These are phyloP conservation scores for Pharnaceum exiguum DNA, from an alignment of 148 eudicot species.

Conservation along the genomic window DNA sequence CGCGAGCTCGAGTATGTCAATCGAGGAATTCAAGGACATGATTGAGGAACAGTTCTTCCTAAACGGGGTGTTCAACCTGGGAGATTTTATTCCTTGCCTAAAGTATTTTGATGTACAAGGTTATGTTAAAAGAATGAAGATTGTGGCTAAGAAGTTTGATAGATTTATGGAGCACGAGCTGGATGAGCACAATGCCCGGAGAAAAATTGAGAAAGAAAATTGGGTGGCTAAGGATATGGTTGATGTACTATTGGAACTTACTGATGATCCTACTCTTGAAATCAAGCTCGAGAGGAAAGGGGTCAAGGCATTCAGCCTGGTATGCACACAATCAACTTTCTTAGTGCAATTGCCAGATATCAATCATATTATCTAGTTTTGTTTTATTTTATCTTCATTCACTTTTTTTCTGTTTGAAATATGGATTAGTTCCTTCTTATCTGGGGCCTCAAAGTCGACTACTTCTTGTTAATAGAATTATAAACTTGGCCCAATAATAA, in stretches of 20 bases:
- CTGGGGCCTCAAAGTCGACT: no score
- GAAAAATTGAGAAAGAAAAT: constrained; percentile 13
- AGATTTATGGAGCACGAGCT: constrained; percentile 77
- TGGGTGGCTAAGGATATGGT: constrained; percentile 72
- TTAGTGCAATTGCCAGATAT: not conserved
- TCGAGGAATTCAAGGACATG: constrained; percentile 80
- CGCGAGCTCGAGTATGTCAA: constrained; percentile 32
- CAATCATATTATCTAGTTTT: no score
- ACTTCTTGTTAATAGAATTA: no score
- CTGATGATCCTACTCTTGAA: constrained; percentile 68
- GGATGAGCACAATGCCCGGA: constrained; percentile 64
- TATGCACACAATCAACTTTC: constrained; percentile 3
- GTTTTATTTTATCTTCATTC: no score
- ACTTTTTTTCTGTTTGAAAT: no score
- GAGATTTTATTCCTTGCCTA: constrained; percentile 74
- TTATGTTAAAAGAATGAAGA: constrained; percentile 89
- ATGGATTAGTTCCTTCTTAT: no score
- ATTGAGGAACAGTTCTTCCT: constrained; percentile 77
- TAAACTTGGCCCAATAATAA: no score
- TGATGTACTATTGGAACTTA: constrained; percentile 68
- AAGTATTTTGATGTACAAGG: constrained; percentile 82
- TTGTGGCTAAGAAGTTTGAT: constrained; percentile 70
- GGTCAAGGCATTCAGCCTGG: constrained; percentile 89
- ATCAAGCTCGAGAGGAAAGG: constrained; percentile 83
- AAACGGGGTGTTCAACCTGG: constrained; percentile 82